Evolutionary conservation across 495 filamentous ascomycete genomes (phyloP).

Genomic region (Terfezia claveryi): DNA sequence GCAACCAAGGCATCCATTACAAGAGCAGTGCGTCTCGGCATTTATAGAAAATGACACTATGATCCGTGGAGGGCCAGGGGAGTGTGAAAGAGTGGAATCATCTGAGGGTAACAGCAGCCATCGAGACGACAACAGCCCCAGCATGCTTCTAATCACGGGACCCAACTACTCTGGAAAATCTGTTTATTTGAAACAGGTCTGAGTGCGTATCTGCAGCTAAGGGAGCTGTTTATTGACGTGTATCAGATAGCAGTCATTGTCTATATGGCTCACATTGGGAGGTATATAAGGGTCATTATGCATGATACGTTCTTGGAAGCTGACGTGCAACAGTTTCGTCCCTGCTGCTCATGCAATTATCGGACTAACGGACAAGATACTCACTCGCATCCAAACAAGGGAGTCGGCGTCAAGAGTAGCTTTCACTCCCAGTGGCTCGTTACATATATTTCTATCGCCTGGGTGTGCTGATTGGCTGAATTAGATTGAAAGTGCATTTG

Average conservation of each 20-base stretch:
- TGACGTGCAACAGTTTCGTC: slow-evolving; percentile 35
- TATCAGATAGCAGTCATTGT: slow-evolving; percentile 53
- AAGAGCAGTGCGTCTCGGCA: slow-evolving; percentile 67
- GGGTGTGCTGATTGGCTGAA: neutral
- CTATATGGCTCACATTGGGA: slow-evolving; percentile 81
- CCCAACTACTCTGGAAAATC: slow-evolving; percentile 96
- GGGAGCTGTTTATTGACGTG: too few species aligned
- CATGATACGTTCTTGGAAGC: slow-evolving; percentile 6
- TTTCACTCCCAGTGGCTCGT: neutral
- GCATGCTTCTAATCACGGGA: slow-evolving; percentile 68
- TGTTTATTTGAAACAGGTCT: slow-evolving; percentile 72
- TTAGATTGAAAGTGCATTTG: slow-evolving; percentile 71
- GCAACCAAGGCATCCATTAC: slow-evolving; percentile 46
- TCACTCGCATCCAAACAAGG: slow-evolving; percentile 68
- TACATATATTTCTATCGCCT: neutral
- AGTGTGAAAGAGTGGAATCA: neutral
- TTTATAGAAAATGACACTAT: slow-evolving; percentile 68
- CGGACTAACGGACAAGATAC: slow-evolving; percentile 78
- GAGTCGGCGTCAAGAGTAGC: slow-evolving; percentile 56
- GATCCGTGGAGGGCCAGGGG: slow-evolving; percentile 40
- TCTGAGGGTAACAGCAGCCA: slow-evolving; percentile 3
- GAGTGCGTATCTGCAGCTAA: too few species aligned
- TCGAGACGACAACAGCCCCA: slow-evolving; percentile 26
- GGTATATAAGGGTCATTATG: slow-evolving; percentile 9
- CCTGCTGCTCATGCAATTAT: slow-evolving; percentile 59